Evolutionary conservation across 345 rosid species (phyloP).

Genomic region (Reutealis trisperma): DNA sequence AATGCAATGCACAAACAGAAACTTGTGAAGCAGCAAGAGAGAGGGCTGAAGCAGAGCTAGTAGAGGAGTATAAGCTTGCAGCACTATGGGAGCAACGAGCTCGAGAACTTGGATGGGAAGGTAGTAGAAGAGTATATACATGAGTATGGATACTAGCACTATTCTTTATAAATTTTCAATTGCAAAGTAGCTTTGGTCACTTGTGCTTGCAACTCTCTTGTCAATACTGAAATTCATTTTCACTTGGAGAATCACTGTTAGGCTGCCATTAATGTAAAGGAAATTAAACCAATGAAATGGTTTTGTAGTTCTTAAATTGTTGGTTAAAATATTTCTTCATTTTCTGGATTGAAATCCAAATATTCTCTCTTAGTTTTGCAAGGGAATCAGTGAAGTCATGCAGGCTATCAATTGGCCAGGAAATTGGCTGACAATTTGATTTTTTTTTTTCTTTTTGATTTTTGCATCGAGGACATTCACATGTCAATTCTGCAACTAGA

Average conservation of each 20-base stretch:
- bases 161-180: constrained; percentile 4
- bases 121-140: constrained; percentile 1
- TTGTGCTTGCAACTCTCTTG: background rate
- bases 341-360: background rate
- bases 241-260: background rate
- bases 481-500: background rate
- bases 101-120: constrained; percentile 37
- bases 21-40: constrained; percentile 48
- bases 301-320: background rate
- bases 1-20: constrained; percentile 38
- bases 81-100: constrained; percentile 47
- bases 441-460: background rate
- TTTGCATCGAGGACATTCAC: background rate
- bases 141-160: background rate
- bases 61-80: constrained; percentile 35
- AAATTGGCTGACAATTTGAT: background rate
- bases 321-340: background rate
- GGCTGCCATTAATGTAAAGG: constrained; percentile 9
- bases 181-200: background rate
- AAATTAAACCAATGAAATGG: constrained; percentile 12
- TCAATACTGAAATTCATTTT: background rate
- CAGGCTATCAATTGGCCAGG: background rate
- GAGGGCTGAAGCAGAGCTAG: constrained; percentile 37
- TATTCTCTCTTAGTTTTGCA: background rate
- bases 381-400: background rate